Evolutionary conservation across 2,329 filamentous ascomycete genomes (phyloP).

Genomic region (Botrytis cinerea): DNA sequence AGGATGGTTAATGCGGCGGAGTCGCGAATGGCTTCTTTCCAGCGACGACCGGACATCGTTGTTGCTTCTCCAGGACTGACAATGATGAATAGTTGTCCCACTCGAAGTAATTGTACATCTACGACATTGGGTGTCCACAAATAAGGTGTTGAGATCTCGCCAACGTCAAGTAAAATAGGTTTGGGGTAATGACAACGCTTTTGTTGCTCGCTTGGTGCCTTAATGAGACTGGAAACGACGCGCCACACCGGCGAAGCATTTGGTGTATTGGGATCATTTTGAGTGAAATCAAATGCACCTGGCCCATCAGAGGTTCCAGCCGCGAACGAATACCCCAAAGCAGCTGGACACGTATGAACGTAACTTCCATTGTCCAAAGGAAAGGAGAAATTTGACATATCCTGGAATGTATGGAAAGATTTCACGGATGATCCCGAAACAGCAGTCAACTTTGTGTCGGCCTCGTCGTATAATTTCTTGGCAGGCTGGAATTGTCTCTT

Average conservation of each 20-base stretch:
- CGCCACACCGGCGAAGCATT: conserved; percentile 70
- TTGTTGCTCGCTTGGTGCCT: conserved; percentile 69
- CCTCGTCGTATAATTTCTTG: conserved; percentile 57
- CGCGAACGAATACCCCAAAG: conserved; percentile 88
- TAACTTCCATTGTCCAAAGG: conserved; percentile 68
- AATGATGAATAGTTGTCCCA: conserved; percentile 82
- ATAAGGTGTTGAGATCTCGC: conserved; percentile 76
- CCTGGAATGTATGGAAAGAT: conserved; percentile 81
- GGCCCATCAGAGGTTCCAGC: conserved; percentile 91
- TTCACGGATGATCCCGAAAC: conserved; percentile 68
- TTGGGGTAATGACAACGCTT: conserved; percentile 77
- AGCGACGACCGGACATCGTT: conserved; percentile 88
- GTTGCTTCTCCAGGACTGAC: conserved; percentile 85
- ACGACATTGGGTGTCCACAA: conserved; percentile 90
- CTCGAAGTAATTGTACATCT: conserved; percentile 81
- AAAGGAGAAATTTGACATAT: conserved; percentile 78
- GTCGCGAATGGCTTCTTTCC: conserved; percentile 70
- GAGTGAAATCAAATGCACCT: conserved; percentile 89
- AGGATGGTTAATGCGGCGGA: conserved; percentile 49
- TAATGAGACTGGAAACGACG: conserved; percentile 71
- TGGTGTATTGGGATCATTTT: conserved; percentile 75
- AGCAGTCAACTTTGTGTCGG: conserved; percentile 47
- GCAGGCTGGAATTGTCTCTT: conserved; percentile 69
- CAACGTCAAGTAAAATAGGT: conserved; percentile 84
- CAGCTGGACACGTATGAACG: conserved; percentile 79